These are phyloP conservation scores for Schoenoplectus tabernaemontani DNA, from an alignment of 202 grass and related monocot species.

Conservation along the genomic window DNA sequence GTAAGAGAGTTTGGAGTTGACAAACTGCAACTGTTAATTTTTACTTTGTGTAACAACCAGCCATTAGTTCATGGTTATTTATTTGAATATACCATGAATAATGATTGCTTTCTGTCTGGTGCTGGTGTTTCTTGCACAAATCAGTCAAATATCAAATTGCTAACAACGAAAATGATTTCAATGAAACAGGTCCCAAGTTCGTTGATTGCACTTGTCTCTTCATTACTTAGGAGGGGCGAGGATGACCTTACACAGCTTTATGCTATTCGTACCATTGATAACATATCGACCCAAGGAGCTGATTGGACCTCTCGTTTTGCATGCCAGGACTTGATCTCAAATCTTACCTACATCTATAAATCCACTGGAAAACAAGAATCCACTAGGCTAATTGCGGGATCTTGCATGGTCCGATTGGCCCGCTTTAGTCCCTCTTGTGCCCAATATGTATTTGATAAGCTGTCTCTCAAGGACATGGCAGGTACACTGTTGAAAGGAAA, in stretches of 20 bases:
- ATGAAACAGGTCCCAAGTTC: slow-evolving; percentile 71
- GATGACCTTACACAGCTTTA: slow-evolving; percentile 94
- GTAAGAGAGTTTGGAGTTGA: no score
- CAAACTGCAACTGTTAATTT: neutral
- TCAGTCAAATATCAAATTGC: neutral
- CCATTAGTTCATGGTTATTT: neutral
- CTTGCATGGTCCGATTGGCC: slow-evolving; percentile 79
- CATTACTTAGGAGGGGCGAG: slow-evolving; percentile 90
- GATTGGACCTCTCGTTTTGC: slow-evolving; percentile 93
- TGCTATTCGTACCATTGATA: slow-evolving; percentile 91
- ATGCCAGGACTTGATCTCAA: slow-evolving; percentile 73
- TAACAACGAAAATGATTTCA: neutral
- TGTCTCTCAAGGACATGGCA: slow-evolving; percentile 67
- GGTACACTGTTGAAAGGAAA: slow-evolving; percentile 72
- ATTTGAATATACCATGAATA: neutral
- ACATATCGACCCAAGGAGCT: slow-evolving; percentile 87
- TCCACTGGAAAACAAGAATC: slow-evolving; percentile 85
- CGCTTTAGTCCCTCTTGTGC: slow-evolving; percentile 73
- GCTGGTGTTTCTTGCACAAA: neutral
- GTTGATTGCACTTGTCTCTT: slow-evolving; percentile 75
- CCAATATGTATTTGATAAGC: slow-evolving; percentile 73
- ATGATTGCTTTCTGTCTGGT: neutral
- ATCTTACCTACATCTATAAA: slow-evolving; percentile 88
- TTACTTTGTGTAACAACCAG: neutral
- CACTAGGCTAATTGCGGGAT: slow-evolving; percentile 79